Percentiles rank a stretch among this genome's conserved stretches.
Conservation (phyloP, 2,329 filamentous ascomycete species). For the Stylonectria norvegica region DNA sequence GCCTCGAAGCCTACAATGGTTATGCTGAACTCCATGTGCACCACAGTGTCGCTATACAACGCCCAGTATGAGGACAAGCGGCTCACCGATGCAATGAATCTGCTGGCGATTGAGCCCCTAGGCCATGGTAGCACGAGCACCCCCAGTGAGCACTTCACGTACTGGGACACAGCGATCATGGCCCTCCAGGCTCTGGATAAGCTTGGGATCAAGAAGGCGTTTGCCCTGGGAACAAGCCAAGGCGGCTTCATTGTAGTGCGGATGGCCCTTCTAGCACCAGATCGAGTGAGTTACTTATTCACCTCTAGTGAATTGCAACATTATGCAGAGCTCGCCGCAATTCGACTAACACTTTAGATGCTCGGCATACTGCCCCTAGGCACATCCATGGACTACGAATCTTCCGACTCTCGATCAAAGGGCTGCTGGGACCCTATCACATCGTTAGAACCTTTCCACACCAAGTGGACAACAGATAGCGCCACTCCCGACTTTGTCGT, state of each 20-base stretch:
- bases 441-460: slow-evolving; percentile 40
- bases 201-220: slow-evolving; percentile 45
- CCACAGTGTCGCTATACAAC: slow-evolving; percentile 44
- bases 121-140: slow-evolving; percentile 48
- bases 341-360: slow-evolving; percentile 34
- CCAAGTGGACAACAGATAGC: slow-evolving; percentile 37
- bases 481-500: slow-evolving; percentile 47
- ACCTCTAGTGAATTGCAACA: neutral
- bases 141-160: slow-evolving; percentile 48
- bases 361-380: slow-evolving; percentile 46
- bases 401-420: slow-evolving; percentile 40
- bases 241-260: slow-evolving; percentile 50
- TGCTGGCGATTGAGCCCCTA: slow-evolving; percentile 51
- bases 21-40: slow-evolving; percentile 52
- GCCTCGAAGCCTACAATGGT: slow-evolving; percentile 48
- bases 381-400: slow-evolving; percentile 53
- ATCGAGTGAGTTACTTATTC: slow-evolving; percentile 35
- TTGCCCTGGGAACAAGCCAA: slow-evolving; percentile 49
- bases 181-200: slow-evolving; percentile 53
- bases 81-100: slow-evolving; percentile 43
- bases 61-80: slow-evolving; percentile 40
- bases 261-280: slow-evolving; percentile 50
- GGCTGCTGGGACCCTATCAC: slow-evolving; percentile 50
- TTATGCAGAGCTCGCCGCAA: neutral
- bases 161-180: slow-evolving; percentile 55